Evolutionary conservation across 441 rosid genomes (phyloP).

Genomic region (Euphorbia schlechtendalii): DNA sequence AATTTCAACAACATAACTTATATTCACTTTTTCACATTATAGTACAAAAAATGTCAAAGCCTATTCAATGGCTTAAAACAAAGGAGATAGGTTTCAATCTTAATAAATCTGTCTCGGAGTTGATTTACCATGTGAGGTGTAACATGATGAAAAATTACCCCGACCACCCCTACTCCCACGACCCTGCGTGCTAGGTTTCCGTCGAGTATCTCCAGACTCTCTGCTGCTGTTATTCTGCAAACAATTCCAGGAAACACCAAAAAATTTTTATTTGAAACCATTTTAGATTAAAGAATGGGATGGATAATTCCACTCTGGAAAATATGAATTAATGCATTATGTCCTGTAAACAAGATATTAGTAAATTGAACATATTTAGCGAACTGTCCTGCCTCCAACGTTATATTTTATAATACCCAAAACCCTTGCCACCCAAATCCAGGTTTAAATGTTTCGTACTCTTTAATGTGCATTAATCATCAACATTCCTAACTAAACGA

Average conservation of each 20-base stretch:
- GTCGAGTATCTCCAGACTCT: conserved; percentile 62
- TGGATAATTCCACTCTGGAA: not conserved
- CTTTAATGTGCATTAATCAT: not conserved
- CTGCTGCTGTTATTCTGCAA: conserved; percentile 51
- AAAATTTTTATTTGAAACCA: conserved; percentile 1
- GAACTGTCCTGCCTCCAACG: not conserved
- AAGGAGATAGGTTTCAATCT: conserved; percentile 18
- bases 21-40: not conserved
- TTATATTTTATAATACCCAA: conserved; percentile 13
- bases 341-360: not conserved
- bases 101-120: not conserved
- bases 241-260: conserved; percentile 7
- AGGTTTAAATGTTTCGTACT: not conserved
- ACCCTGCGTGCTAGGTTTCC: conserved; percentile 59
- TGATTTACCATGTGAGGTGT: conserved; percentile 51
- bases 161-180: conserved; percentile 67
- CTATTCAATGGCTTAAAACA: conserved; percentile 1
- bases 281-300: not conserved
- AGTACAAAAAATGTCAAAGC: conserved; percentile 1
- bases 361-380: not conserved
- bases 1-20: not conserved
- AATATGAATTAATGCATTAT: not conserved
- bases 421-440: not conserved
- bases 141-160: conserved; percentile 40
- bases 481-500: not conserved